Percentiles rank a stretch among this genome's conserved stretches.
Evolutionary conservation across 1,139 yeast species (phyloP).

Genomic region (Yamadazyma aaseri): DNA sequence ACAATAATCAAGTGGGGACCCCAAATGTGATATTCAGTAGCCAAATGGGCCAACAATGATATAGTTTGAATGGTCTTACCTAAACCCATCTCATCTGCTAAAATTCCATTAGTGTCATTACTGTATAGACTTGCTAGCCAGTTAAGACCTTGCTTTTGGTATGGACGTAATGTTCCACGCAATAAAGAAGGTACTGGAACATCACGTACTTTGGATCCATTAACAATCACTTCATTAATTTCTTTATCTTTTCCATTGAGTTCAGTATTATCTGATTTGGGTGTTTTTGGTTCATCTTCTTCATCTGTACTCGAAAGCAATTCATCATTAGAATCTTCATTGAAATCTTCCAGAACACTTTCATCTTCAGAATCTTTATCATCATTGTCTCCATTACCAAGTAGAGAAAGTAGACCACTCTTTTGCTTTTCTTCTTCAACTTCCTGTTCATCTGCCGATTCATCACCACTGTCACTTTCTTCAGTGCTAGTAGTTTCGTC

Average conservation of each 20-base stretch:
- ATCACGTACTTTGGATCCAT: constrained; percentile 57
- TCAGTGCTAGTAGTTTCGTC: constrained; percentile 14
- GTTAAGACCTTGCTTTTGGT: constrained; percentile 94
- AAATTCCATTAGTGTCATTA: constrained; percentile 90
- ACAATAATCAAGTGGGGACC: constrained; percentile 97
- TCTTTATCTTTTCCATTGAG: constrained; percentile 17
- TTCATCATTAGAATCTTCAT: constrained; percentile 22
- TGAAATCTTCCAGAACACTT: constrained; percentile 14
- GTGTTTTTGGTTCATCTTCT: constrained; percentile 29
- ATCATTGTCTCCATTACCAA: constrained; percentile 17
- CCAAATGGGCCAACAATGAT: constrained; percentile 78
- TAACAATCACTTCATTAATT: constrained; percentile 34
- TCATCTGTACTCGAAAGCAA: constrained; percentile 21
- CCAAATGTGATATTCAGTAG: constrained; percentile 94
- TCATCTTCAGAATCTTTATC: constrained; percentile 20
- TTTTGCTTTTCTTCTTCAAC: constrained; percentile 8
- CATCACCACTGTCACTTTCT: constrained; percentile 9
- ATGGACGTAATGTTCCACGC: constrained; percentile 85
- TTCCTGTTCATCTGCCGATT: constrained; percentile 8
- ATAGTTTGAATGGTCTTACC: constrained; percentile 98
- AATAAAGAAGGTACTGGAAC: constrained; percentile 66
- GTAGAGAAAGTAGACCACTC: constrained; percentile 23
- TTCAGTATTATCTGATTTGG: constrained; percentile 20
- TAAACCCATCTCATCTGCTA: constrained; percentile 99
- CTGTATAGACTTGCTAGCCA: constrained; percentile 96